Evolutionary conservation across 176 grass and related monocot species (phyloP), one percentile per base, ranked within the genome.

Genomic region (Saccharum officinarum): DNA sequence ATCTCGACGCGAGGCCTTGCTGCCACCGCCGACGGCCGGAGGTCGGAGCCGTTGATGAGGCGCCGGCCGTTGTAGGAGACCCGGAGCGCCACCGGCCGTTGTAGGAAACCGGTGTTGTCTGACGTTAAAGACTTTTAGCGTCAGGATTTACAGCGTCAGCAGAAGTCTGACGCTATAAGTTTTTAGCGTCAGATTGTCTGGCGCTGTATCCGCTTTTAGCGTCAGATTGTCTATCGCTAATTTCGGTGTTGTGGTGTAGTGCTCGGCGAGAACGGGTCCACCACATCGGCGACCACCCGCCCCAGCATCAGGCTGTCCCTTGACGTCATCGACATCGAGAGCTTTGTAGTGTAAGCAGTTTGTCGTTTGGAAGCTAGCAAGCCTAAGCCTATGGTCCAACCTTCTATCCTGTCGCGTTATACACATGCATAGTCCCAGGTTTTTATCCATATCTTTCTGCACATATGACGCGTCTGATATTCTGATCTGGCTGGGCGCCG

Each of bases 271-370:
- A 94, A 92, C 2, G 39, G 89, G 44, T 87, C 89, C 7, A 94
- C 46, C 16, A 94, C 93, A 55, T 95, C 93, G 71, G 90, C 85
- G 25, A 95, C 75, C 61, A 95, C 85, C 31, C 81, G 81, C 40
- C 82, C 90, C 50, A 95, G 54, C 20, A 88, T 62, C 40, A 95
- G 69, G 54, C 84, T 76, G 73, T 95, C 82, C 65, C 84, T 84
- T 50, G 86, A 78, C 84, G 76, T 74, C 84, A 71, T 74, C 82
- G 60, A 33, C 77, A 67, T 86, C 25, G 25, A 28, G 42, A 45
- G 25, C 20, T 71, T 8, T 28, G 40, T 41, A 41, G 7, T 34
- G 23, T 76, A n/a, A 4, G 7, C 10, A 31, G 45, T 2, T 37
- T 6, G 31, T 64, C 23, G 23, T 63, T 63, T 63, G 60, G 60